Base-by-base conservation (phyloP, 805 yeast genomes). In the Zygosaccharomyces siamensis region DNA sequence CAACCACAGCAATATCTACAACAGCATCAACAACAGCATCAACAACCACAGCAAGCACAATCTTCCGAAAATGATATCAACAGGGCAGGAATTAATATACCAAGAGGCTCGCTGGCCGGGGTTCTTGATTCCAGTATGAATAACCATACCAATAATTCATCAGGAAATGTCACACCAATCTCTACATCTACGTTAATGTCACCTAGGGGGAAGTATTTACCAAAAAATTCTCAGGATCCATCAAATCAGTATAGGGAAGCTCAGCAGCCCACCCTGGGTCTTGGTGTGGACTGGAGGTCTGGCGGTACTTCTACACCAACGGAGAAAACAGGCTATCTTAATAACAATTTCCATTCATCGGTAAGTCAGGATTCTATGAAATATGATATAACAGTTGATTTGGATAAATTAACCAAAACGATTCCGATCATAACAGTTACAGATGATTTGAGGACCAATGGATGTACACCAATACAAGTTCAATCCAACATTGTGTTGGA, bases 361-460 rank as follows among this genome's bases (percentile, higher is more conserved):
- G 18, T 26, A 7, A 8, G 5, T 10, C 14, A 27, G 4, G 20
- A 39, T 30, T 37, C 46, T 7, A 39, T 24, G n/a, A 46, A 39
- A 28, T 40, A 41, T 8, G 54, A 52, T 18, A 40, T 53, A 12
- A 54, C 58, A 4, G 57, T 57, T 7, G 59, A 59, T 44, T 33
- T 58, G 26, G 59, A 54, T 27, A 59, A 56, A 32, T 33, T 59
- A 16, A 53, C 62, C 5, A 53, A 54, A 28, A 43, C 58, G 11
- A 45, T 60, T 6, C 64, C 64, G 7, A 49, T 54, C 5, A 60
- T 60, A 14, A 59, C 63, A 7, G 54, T 60, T 3, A 60, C 64
- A 2, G 64, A 56, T 38, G 54, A 54, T 37, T 30, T 55, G 14
- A 56, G 51, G 27, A 49, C 60, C 2, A 50, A 51, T 16, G 40